Conservation (phyloP, 495 filamentous ascomycete species). For the Chaetomium fimeti region DNA sequence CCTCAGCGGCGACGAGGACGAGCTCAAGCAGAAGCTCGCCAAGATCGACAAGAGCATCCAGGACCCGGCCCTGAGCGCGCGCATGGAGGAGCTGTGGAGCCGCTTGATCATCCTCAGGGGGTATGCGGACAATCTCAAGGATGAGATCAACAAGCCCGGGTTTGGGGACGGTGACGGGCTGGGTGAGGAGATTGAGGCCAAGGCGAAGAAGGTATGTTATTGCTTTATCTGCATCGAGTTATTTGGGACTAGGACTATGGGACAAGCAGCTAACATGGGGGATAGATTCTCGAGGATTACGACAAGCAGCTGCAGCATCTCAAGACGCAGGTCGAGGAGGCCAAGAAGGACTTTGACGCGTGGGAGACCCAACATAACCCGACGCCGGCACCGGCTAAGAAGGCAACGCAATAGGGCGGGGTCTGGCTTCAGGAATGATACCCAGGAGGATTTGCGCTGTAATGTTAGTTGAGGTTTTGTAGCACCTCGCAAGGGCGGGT, state of each 20-base stretch:
- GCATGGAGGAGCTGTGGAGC: constrained; percentile 95
- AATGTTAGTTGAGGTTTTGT: background rate
- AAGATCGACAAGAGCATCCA: constrained; percentile 70
- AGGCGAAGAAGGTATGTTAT: constrained; percentile 75
- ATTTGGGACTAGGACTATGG: background rate
- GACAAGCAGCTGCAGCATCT: constrained; percentile 83
- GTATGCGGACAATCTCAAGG: constrained; percentile 71
- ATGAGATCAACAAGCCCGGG: constrained; percentile 70
- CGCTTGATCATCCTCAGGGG: constrained; percentile 82
- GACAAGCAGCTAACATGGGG: constrained; percentile 11
- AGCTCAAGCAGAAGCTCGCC: constrained; percentile 78
- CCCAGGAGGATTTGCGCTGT: constrained; percentile 14
- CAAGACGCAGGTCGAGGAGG: constrained; percentile 73
- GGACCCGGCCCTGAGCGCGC: constrained; percentile 78
- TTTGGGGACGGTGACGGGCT: constrained; percentile 52
- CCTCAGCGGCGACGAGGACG: constrained; percentile 86
- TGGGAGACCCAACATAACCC: constrained; percentile 62
- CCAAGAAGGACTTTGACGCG: constrained; percentile 75
- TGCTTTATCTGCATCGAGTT: background rate
- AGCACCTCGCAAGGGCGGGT: background rate
- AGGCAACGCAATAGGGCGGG: background rate
- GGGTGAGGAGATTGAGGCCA: constrained; percentile 74
- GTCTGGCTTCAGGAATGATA: constrained; percentile 12
- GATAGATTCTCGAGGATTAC: constrained; percentile 84
- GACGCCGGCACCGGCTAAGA: constrained; percentile 22